Evolutionary conservation across 2,329 filamentous ascomycete species (phyloP).

Genomic region (Acrocalymma vagum): DNA sequence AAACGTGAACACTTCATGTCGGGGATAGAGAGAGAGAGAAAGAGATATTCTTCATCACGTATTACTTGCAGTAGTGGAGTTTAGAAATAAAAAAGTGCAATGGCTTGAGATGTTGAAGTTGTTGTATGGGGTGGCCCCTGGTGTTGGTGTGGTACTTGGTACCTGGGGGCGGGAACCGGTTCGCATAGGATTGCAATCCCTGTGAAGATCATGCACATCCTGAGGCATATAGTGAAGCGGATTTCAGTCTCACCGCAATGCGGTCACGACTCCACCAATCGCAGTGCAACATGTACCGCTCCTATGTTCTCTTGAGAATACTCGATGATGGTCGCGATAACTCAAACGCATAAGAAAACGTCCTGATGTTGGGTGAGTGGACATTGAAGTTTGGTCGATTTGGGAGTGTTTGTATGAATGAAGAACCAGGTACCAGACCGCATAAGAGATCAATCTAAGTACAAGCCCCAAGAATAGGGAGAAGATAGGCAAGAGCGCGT

Average conservation of each 20-base stretch:
- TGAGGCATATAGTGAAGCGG: slow-evolving; percentile 10
- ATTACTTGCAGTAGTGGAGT: not conserved
- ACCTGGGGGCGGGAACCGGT: not conserved
- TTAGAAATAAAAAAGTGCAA: not conserved
- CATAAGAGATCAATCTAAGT: too few species aligned
- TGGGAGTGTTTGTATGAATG: too few species aligned
- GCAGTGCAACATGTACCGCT: too few species aligned
- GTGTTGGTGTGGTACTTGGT: not conserved
- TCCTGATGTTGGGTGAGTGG: too few species aligned
- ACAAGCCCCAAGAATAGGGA: too few species aligned
- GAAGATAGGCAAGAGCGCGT: too few species aligned
- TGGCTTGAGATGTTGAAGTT: not conserved
- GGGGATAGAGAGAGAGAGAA: not conserved
- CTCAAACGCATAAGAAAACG: too few species aligned
- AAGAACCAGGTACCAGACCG: too few species aligned
- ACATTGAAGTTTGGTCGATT: too few species aligned
- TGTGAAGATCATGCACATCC: slow-evolving; percentile 8
- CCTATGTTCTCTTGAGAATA: not conserved
- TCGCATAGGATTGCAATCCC: slow-evolving; percentile 1
- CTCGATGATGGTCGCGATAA: too few species aligned
- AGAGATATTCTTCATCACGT: not conserved
- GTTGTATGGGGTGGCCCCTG: too few species aligned
- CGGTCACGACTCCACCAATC: slow-evolving; percentile 5
- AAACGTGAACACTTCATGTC: not conserved
- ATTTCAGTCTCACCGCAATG: slow-evolving; percentile 1